phyloP scores from a whole-genome alignment of 306 rosid species.

The Potentilla sterilis region DNA sequence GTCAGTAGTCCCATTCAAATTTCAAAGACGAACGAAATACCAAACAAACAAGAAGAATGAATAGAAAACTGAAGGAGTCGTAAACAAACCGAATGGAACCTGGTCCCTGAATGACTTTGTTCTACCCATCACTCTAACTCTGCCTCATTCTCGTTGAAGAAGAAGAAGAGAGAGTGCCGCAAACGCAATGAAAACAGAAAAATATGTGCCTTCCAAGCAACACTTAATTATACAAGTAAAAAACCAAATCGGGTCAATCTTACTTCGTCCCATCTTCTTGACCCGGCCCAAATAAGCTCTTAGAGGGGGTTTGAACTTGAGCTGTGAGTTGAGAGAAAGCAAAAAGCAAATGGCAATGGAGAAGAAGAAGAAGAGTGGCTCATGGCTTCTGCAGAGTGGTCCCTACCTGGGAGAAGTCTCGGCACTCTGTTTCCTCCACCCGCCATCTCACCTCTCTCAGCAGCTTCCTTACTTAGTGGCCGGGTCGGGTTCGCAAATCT shows the following conservation, averaged over 20 bases:
- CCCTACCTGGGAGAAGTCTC: constrained; percentile 91
- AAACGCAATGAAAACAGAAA: neutral
- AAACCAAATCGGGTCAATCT: too few relatives aligned
- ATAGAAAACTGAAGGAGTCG: neutral
- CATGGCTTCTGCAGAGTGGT: constrained; percentile 56
- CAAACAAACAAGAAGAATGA: too few relatives aligned
- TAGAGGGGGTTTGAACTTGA: too few relatives aligned
- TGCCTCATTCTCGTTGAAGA: neutral
- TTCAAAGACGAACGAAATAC: too few relatives aligned
- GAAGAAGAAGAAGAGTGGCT: constrained; percentile 18
- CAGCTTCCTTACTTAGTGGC: constrained; percentile 71
- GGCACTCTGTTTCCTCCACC: constrained; percentile 74
- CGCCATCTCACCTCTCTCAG: constrained; percentile 46
- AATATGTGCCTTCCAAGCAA: neutral
- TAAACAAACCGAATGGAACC: constrained; percentile 25
- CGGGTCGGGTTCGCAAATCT: constrained; percentile 78
- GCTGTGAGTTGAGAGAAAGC: neutral
- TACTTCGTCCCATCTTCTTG: too few relatives aligned
- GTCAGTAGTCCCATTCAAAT: too few relatives aligned
- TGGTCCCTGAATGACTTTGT: constrained; percentile 36
- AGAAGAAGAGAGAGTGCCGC: neutral
- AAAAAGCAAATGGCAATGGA: constrained; percentile 29
- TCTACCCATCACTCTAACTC: constrained; percentile 19
- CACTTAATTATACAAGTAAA: too few relatives aligned
- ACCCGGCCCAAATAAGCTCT: too few relatives aligned